Base-by-base conservation (phyloP, 345 rosid genomes). In the Hibiscus trionum region DNA sequence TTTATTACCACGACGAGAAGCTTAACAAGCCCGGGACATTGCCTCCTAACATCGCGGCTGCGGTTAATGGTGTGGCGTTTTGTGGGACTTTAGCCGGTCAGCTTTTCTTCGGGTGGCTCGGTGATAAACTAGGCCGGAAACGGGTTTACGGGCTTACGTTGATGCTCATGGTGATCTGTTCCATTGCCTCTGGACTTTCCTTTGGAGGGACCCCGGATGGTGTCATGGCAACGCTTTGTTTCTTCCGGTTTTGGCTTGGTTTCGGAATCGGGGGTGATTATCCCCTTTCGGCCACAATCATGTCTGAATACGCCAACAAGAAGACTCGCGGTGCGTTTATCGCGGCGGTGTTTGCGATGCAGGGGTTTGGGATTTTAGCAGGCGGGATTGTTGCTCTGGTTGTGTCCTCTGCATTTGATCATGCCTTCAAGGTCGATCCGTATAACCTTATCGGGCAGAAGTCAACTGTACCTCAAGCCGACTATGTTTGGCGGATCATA, bases 161-260 rank as follows among this genome's bases (percentile, higher is more conserved):
- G 9, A 80, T 86, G 81, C 75, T 84, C 57, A 86, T 86, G 88
- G 81, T 84, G 19, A 12, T 82, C 0, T 82, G 84, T 29, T 84
- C 90, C 7, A 24, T 86, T 6, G 86, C 76, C 0, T 86, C 90
- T 0, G 90, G 90, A 6, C 86, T 86, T 56, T 84, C 90, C 3
- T 86, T 86, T 4, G 88, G 90, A 0, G 60, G 56, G 3, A 64
- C 72, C 35, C 59, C 86, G 0, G 72, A 74, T 6, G 75, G 83
- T 2, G 85, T 86, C n/a, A 77, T 86, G 77, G 66, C 84, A 37
- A 82, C 90, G 3, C 85, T 86, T 24, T 86, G 90, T 60, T 86
- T 86, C 82, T 84, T 84, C 82, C 65, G 89, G 69, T 86, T 86
- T 77, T 86, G 90, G 90, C 88, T 86, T n/a, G 90, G 88, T 17